Percentiles rank a stretch among this genome's conserved stretches.
Conservation (phyloP, 2,329 filamentous ascomycete species). For the Graphilbum sp. region DNA sequence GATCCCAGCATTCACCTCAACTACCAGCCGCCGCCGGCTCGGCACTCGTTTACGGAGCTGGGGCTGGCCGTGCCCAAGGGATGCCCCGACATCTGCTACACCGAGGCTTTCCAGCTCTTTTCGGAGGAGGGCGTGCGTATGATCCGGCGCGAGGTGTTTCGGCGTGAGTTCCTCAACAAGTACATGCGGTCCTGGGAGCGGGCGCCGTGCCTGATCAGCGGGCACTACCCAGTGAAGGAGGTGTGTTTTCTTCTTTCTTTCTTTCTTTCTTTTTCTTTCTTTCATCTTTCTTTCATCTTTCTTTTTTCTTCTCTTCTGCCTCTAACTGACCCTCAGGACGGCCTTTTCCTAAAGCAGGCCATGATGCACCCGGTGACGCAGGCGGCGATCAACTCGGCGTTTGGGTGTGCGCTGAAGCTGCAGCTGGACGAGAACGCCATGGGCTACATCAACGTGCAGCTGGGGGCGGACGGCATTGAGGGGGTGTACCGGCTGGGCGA, state of each 20-base stretch:
- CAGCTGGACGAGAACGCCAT: slow-evolving; percentile 7
- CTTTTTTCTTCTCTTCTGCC: too few relatives aligned
- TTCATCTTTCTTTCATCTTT: too few relatives aligned
- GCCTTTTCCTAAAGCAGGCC: slow-evolving; percentile 5
- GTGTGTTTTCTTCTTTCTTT: background rate
- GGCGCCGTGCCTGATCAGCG: slow-evolving; percentile 8
- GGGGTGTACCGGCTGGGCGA: slow-evolving; percentile 6
- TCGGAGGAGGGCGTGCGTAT: slow-evolving; percentile 8
- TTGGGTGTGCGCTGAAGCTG: slow-evolving; percentile 3
- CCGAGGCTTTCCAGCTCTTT: slow-evolving; percentile 7
- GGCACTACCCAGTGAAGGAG: slow-evolving; percentile 4
- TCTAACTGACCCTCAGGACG: slow-evolving; percentile 1
- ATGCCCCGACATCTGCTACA: slow-evolving; percentile 6
- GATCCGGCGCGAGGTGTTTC: slow-evolving; percentile 8
- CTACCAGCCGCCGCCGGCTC: slow-evolving; percentile 5
- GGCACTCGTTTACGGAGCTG: slow-evolving; percentile 6
- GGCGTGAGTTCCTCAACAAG: slow-evolving; percentile 8
- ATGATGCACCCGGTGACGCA: slow-evolving; percentile 3
- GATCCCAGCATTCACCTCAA: slow-evolving; percentile 7
- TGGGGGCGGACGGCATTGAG: slow-evolving; percentile 6
- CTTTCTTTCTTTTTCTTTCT: too few relatives aligned
- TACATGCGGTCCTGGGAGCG: slow-evolving; percentile 8
- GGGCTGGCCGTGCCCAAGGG: slow-evolving; percentile 5
- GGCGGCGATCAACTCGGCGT: slow-evolving; percentile 3
- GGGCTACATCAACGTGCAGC: slow-evolving; percentile 9